Evolutionary conservation across 345 rosid genomes (phyloP).

Genomic region (Punica granatum): DNA sequence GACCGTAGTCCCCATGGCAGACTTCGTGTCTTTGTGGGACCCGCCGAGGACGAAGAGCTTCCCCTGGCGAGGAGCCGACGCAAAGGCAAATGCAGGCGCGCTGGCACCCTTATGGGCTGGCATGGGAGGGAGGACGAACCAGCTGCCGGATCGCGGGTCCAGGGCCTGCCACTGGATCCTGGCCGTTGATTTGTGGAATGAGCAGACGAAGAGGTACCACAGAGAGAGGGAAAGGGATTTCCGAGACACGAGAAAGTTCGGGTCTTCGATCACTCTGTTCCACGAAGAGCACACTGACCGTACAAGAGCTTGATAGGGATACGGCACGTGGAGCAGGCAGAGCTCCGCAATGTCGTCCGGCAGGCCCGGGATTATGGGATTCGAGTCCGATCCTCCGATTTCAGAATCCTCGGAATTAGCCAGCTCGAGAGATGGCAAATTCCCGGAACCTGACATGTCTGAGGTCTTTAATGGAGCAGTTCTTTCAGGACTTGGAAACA

Average conservation of each 20-base stretch:
- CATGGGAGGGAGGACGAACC: conserved; percentile 60
- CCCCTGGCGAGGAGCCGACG: conserved; percentile 51
- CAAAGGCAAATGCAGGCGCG: conserved; percentile 51
- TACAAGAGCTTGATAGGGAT: conserved; percentile 44
- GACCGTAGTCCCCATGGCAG: conserved; percentile 23
- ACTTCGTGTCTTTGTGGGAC: conserved; percentile 30
- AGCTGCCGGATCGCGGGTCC: conserved; percentile 50
- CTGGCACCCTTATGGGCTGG: conserved; percentile 37
- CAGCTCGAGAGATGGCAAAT: neutral
- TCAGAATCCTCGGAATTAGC: neutral
- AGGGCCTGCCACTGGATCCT: conserved; percentile 67
- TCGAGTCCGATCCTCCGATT: neutral
- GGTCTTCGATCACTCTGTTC: conserved; percentile 47
- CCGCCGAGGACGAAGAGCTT: conserved; percentile 67
- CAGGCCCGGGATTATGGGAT: conserved; percentile 57
- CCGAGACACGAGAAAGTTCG: conserved; percentile 32
- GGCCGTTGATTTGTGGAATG: conserved; percentile 50
- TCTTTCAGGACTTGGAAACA: neutral
- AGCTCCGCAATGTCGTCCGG: conserved; percentile 60
- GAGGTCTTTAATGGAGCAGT: neutral
- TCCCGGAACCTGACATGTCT: neutral
- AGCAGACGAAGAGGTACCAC: conserved; percentile 52
- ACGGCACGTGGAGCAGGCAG: conserved; percentile 61
- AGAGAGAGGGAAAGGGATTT: conserved; percentile 37
- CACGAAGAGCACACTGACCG: conserved; percentile 66